Base-by-base conservation (phyloP, 2,329 filamentous ascomycete species). In the Fusarium brachygibbosum region DNA sequence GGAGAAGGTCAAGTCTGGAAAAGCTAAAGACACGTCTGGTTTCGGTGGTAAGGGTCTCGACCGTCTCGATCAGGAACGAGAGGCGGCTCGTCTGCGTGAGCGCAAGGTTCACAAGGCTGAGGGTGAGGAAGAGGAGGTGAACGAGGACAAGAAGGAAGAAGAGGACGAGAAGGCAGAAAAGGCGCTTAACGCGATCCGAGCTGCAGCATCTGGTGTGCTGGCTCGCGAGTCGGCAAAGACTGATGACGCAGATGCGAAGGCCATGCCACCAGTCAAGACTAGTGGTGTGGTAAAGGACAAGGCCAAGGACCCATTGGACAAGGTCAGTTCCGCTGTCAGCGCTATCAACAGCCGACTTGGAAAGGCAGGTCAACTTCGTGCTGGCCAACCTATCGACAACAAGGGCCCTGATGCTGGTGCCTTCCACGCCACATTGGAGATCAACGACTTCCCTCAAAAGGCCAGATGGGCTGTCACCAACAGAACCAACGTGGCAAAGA, bases 391-490 rank as follows among this genome's bases (percentile, higher is more conserved):
- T 10, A 97, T 98, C 77, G 96, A 99, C 83, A 99, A 99, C 83
- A 98, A 98, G 80, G 96, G 96, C 1, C 96, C 96, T 1, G 96
- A 99, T 79, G 96, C 96, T 5, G 96, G 96, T 52, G 94, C 94
- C 1, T 99, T 94, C 86, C 96, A 99, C 79, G 94, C 96, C 17
- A 98, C 95, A 6, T 86, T 99, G 66, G 96, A 98, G 80, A 99
- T 99, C 87, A 99, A 99, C 80, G 96, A 99, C 81, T 98, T 98
- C 81, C 96, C 96, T 34, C 96, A 99, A 79, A 98, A 98, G 85
- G 96, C 96, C 69, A 89, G 96, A 74, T 99, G 96, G 96, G 95
- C 94, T 13, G 96, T 99, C 82, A 99, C 96, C 38, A 99, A 99
- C 79, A 90, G 96, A 70, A 98, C 96, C 35, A 99, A 99, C 76